Conservation (phyloP, 2,329 filamentous ascomycete species). For the Diaporthe sp. region DNA sequence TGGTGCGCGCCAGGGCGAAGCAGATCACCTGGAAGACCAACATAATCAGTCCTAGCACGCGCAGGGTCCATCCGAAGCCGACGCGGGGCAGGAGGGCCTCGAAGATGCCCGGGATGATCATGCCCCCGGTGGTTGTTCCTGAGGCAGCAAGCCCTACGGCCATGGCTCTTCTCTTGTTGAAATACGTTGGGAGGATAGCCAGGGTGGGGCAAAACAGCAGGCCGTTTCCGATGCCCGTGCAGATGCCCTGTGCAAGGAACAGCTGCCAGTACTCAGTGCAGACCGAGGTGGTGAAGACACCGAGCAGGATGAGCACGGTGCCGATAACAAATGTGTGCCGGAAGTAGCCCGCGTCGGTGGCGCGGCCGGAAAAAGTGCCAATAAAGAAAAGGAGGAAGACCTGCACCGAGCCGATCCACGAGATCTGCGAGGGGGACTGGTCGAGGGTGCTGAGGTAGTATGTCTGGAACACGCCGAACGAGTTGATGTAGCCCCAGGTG, state of each 20-base stretch:
- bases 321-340: conserved; percentile 58
- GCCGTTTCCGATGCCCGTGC: conserved; percentile 70
- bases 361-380: conserved; percentile 65
- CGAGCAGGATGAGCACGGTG: conserved; percentile 57
- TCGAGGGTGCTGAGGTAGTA: conserved; percentile 61
- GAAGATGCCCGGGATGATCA: conserved; percentile 71
- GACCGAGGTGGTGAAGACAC: conserved; percentile 61
- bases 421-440: conserved; percentile 60
- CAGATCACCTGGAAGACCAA: conserved; percentile 59
- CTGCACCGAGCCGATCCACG: conserved; percentile 69
- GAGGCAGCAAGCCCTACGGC: conserved; percentile 73
- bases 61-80: conserved; percentile 71
- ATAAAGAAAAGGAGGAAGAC: conserved; percentile 69
- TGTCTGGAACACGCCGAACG: conserved; percentile 68
- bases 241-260: conserved; percentile 68
- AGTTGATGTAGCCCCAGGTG: conserved; percentile 68
- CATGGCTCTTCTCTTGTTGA: conserved; percentile 67
- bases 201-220: conserved; percentile 75
- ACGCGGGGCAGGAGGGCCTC: conserved; percentile 66
- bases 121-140: conserved; percentile 71
- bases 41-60: conserved; percentile 73
- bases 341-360: conserved; percentile 68
- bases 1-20: conserved; percentile 57
- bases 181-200: conserved; percentile 77
- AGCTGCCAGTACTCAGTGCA: conserved; percentile 67